Base-by-base conservation (phyloP, 1,284 basidiomycete species). In the Thelephora terrestris region DNA sequence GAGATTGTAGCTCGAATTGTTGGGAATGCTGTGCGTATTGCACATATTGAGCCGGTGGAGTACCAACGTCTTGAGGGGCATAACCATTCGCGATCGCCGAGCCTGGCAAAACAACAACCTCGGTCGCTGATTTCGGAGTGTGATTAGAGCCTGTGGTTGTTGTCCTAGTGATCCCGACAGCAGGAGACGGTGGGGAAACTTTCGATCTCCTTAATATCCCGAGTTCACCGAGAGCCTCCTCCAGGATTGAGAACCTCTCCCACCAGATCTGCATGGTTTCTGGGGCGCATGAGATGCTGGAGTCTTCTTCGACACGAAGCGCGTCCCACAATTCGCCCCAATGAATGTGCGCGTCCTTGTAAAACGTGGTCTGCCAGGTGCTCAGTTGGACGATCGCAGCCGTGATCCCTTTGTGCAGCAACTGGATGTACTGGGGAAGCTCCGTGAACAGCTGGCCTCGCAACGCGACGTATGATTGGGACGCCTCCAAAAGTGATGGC, bases 271-370 rank as follows among this genome's bases (percentile, higher is more conserved):
- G 67, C 35, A 78, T 58, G n/a, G 84, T 86, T 65, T 85, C 81
- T 39, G 71, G 72, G 12, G 71, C 72, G 6, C 79, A 79, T 0
- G 72, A 76, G 20, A 42, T 42, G 51, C 80, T 81, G 60, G 76
- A 69, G 66, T 86, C 85, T 5, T 79, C 83, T 36, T 87, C 84
- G 9, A 86, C 80, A 34, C 77, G 71, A 38, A 89, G 67, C 56
- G 83, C 82, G 49, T 87, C 81, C 86, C 86, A 89, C 17, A 89
- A 64, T n/a, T 79, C 78, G 1, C 70, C 71, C 86, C 86, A 90
- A 35, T 73, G 65, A 45, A 77, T 75, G 38, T 73, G 69, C 5
- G 81, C 71, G 36, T 74, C 73, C 20, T 59, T 52, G 67, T 76
- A 89, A 55, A 81, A 85, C 16, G 64, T 60, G 2, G 68, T 68